Evolutionary conservation across 2,329 filamentous ascomycete species (phyloP), one percentile per base, ranked within the genome.

Genomic region (Paraconiothyrium sp.): DNA sequence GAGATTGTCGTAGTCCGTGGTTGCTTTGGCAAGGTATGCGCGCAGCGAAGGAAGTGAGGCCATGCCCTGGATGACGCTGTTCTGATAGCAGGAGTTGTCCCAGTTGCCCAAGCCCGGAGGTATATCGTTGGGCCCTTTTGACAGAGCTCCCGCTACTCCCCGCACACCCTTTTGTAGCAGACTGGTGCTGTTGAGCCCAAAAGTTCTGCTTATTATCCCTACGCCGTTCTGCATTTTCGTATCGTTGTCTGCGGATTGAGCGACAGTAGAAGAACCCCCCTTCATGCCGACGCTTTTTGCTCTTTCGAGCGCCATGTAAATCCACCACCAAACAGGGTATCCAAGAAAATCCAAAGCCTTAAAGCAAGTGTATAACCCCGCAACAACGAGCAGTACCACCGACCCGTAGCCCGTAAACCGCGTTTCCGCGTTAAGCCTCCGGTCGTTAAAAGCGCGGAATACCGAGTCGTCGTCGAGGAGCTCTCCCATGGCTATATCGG

Each of bases 51-150:
- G 85, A 34, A 98, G 83, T 4, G 94, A 90, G 1, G 94, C 89
- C 46, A 98, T 72, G 34, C 82, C 83, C 77, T 97, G 93, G 11
- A 99, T 88, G 22, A 97, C 90, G 75, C 94, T 97, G 78, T 99
- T 99, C 79, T 98, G 95, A 77, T 97, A 99, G 82, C 95, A 98
- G 1, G 93, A 97, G 76, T 97, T 97, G 81, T 97, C 92, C 81
- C 89, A 90, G 76, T 99, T 99, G 10, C 92, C 93, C 57, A 98
- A 81, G 0, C 95, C 95, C 1, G 83, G 75, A 14, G 83, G 83
- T 13, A 73, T 77, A 56, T 73, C 64, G 59, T 68, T 72, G 35
- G 69, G 62, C 9, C 58, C 70, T 50, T 66, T 70, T 3, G 80
- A 72, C 35, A 77, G 67, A 20, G 78, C 78, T n/a, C 76, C 77